phyloP scores from a whole-genome alignment of 2,329 filamentous ascomycete genomes.

The Sporothrix pallida region DNA sequence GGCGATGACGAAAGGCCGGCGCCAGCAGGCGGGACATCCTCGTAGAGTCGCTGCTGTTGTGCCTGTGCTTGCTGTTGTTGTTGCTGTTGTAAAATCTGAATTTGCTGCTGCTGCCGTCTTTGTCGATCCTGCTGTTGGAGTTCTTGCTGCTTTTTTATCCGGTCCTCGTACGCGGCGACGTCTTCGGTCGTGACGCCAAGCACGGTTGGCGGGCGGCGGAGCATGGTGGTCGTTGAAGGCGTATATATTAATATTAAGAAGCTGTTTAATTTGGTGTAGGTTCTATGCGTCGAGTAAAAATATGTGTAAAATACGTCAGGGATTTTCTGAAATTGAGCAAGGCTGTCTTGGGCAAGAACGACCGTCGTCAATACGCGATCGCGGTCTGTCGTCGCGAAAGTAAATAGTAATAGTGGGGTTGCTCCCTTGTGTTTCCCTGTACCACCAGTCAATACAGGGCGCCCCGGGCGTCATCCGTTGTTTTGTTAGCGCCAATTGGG shows the following conservation, averaged over 20 bases:
- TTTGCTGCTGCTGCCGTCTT: slow-evolving; percentile 28
- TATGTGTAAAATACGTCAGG: not conserved
- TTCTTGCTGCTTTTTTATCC: slow-evolving; percentile 45
- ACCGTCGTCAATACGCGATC: slow-evolving; percentile 24
- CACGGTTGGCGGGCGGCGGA: slow-evolving; percentile 65
- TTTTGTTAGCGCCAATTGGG: slow-evolving; percentile 4
- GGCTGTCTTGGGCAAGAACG: not conserved
- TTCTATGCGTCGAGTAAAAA: not conserved
- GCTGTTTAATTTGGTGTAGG: too few relatives aligned
- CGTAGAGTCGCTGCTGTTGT: slow-evolving; percentile 11
- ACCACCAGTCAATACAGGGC: too few relatives aligned
- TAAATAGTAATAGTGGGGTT: slow-evolving; percentile 24
- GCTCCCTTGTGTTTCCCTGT: not conserved
- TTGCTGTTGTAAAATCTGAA: slow-evolving; percentile 25
- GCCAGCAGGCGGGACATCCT: not conserved
- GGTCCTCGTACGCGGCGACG: slow-evolving; percentile 72
- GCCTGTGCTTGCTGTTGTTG: slow-evolving; percentile 19
- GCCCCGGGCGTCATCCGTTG: not conserved
- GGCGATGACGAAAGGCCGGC: slow-evolving; percentile 27
- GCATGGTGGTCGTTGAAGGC: slow-evolving; percentile 40
- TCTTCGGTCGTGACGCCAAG: slow-evolving; percentile 73
- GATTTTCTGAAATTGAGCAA: not conserved
- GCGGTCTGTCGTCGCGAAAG: slow-evolving; percentile 19
- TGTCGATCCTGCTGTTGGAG: slow-evolving; percentile 26
- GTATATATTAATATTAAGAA: not conserved